Evolutionary conservation across 73 alveolate species (phyloP).

Genomic region (Paramecium bursaria): DNA sequence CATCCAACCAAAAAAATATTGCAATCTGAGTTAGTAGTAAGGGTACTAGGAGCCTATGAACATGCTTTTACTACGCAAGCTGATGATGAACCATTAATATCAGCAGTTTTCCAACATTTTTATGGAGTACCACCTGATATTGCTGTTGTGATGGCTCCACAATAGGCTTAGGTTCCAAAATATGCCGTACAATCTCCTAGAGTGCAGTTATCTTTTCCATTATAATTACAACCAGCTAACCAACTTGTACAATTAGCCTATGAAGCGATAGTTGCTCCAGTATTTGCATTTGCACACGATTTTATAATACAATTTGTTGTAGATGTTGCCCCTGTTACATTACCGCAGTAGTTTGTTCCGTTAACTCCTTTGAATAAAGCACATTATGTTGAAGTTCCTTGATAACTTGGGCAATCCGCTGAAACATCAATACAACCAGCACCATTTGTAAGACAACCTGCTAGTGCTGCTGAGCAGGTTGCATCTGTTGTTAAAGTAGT

Average conservation of each 20-base stretch:
- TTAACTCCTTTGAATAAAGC: neutral
- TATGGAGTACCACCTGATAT: neutral
- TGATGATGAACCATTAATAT: neutral
- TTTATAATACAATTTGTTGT: neutral
- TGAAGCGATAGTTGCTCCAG: too few relatives aligned
- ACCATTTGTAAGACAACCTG: conserved; percentile 6
- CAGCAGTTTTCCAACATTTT: neutral
- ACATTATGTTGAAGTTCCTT: neutral
- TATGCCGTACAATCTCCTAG: neutral
- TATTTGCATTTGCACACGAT: too few relatives aligned
- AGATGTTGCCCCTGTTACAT: neutral
- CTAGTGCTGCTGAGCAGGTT: neutral
- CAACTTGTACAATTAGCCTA: too few relatives aligned
- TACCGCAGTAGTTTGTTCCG: neutral
- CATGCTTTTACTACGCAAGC: conserved; percentile 8
- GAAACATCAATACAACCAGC: neutral
- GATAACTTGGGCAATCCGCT: neutral
- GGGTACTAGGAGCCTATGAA: conserved; percentile 38
- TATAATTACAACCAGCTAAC: conserved; percentile 16
- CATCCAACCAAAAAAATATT: conserved; percentile 1
- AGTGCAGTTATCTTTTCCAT: conserved; percentile 23
- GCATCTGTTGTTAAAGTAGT: too few relatives aligned
- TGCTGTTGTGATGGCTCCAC: conserved; percentile 5
- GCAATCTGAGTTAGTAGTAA: conserved; percentile 32
- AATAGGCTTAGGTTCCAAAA: neutral